Evolutionary conservation across 306 rosid species (phyloP), one percentile per base, ranked within the genome.

Genomic region (Vigna radiata): DNA sequence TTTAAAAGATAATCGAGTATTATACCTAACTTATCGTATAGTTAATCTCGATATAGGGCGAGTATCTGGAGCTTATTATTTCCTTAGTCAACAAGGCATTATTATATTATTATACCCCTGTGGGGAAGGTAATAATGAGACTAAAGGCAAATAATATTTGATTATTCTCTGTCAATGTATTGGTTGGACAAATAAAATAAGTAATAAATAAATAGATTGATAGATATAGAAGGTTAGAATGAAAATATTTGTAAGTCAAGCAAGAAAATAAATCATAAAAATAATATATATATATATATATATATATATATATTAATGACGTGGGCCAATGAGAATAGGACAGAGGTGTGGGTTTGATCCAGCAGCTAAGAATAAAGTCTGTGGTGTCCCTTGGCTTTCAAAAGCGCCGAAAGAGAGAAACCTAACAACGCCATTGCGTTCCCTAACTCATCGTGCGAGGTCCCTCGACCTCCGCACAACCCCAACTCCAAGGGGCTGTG

Each of bases 401-500:
- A 65, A 73, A 56, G 59, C 73, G 13, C 61, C 29, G n/a, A 82
- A 7, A 19, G n/a, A 4, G 15, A 44, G 7, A 43, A 79, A 80
- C 77, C 83, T 78, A 78, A 60, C 39, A 41, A 64, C 52, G 81
- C 88, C 77, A 86, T 87, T 82, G 89, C 75, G 83, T 65, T 66
- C 87, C 47, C 83, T 12, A 53, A 65, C 84, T 75, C 84, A 16
- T 50, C 86, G 87, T 87, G 91, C 83, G 98, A 89, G 98, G 97
- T 91, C 95, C 76, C 78, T 67, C 86, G 93, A 82, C 97, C 98
- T 87, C 98, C 80, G 91, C 91, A 83, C 87, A 76, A 61, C 80
- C 85, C 84, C 85, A 37, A 2, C 53, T 5, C 46, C 37, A 27
- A 63, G 87, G 84, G 86, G 87, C 82, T 76, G 87, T 81, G 86